phyloP scores from a whole-genome alignment of 306 rosid genomes.

The Cicer bijugum region DNA sequence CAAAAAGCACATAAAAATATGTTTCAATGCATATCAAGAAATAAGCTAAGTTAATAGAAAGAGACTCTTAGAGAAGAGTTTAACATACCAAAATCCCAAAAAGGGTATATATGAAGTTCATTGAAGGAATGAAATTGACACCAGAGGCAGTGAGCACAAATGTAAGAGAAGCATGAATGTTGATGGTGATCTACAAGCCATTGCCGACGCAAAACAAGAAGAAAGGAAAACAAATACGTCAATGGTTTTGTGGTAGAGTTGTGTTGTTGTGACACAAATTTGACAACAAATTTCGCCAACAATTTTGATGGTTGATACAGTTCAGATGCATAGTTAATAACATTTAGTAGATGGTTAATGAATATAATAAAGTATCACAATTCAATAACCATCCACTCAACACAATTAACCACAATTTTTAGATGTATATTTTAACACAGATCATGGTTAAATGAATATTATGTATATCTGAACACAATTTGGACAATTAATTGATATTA shows the following conservation, averaged over 20 bases:
- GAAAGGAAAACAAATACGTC: neutral
- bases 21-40: constrained; percentile 19
- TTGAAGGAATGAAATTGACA: constrained; percentile 72
- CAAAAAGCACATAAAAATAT: constrained; percentile 30
- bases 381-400: no score
- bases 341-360: no score
- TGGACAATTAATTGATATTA: no score
- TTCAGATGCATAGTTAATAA: no score
- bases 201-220: constrained; percentile 20
- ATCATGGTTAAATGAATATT: no score
- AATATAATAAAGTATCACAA: no score
- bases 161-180: constrained; percentile 92
- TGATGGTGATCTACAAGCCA: constrained; percentile 81
- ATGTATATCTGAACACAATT: no score
- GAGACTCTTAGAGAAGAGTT: neutral
- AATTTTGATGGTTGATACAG: no score
- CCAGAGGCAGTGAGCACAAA: constrained; percentile 79
- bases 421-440: no score
- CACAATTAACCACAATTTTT: no score
- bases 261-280: no score
- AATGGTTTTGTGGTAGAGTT: constrained; percentile 1
- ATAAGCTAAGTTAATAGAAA: neutral
- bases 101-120: constrained; percentile 68
- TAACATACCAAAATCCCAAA: constrained; percentile 74
- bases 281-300: no score